Conservation (phyloP, 768 basidiomycete genomes). For the Lentinus brumalis region DNA sequence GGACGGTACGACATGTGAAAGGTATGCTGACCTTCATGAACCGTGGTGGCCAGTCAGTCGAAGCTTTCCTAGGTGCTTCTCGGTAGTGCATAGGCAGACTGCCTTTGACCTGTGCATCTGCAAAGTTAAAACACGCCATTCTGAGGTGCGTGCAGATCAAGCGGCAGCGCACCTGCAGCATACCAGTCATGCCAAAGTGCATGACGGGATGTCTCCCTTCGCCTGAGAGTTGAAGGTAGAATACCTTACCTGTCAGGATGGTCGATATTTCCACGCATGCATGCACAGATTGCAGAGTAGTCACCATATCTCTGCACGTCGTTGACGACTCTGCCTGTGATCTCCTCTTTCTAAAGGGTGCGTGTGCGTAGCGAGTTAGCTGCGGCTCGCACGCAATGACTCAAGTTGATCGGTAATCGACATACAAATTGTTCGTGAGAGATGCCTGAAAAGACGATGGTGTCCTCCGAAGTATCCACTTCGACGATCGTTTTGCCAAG, state of each 20-base stretch:
- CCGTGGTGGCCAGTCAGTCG: slow-evolving; percentile 63
- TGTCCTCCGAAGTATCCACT: slow-evolving; percentile 62
- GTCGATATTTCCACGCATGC: neutral
- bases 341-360: slow-evolving; percentile 47
- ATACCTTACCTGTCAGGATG: slow-evolving; percentile 52
- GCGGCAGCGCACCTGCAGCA: slow-evolving; percentile 54
- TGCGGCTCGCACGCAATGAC: no score
- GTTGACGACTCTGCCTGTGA: slow-evolving; percentile 50
- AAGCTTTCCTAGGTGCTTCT: slow-evolving; percentile 41
- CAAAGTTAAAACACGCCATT: no score
- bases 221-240: slow-evolving; percentile 67
- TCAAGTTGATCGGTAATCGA: neutral
- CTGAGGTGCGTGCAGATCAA: neutral
- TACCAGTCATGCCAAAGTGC: slow-evolving; percentile 89
- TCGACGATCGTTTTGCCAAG: slow-evolving; percentile 52
- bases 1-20: neutral
- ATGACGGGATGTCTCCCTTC: slow-evolving; percentile 64
- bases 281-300: neutral
- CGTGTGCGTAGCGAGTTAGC: neutral
- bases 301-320: slow-evolving; percentile 58
- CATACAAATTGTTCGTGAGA: slow-evolving; percentile 65
- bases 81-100: slow-evolving; percentile 51
- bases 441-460: slow-evolving; percentile 61
- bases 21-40: slow-evolving; percentile 55
- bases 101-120: slow-evolving; percentile 49